Conservation (phyloP, 108 stramenopile species). For the Pseudonitzschia multistriata region DNA sequence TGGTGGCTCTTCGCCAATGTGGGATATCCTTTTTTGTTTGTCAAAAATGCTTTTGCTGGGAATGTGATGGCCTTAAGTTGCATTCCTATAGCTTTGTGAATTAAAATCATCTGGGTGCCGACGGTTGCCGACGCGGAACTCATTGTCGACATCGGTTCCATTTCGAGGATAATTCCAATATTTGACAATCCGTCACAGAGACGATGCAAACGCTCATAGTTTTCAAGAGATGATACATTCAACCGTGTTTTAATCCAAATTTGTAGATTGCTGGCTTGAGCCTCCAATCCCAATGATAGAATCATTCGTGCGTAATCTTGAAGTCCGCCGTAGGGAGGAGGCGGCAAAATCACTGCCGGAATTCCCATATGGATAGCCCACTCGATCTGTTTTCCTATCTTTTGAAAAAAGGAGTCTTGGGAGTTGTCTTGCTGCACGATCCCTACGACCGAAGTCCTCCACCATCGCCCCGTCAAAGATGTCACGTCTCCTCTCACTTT, state of each 20-base stretch:
- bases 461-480: slow-evolving; percentile 33
- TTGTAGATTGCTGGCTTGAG: slow-evolving; percentile 60
- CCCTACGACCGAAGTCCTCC: slow-evolving; percentile 48
- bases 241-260: slow-evolving; percentile 72
- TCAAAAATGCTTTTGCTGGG: slow-evolving; percentile 75
- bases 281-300: slow-evolving; percentile 40
- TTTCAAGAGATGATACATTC: slow-evolving; percentile 32
- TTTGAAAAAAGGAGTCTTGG: slow-evolving; percentile 5
- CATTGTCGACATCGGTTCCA: slow-evolving; percentile 39
- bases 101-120: slow-evolving; percentile 28
- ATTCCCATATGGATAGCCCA: slow-evolving; percentile 93
- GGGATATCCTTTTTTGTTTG: slow-evolving; percentile 92
- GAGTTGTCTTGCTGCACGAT: slow-evolving; percentile 10
- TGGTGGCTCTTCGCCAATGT: slow-evolving; percentile 84
- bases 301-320: slow-evolving; percentile 59
- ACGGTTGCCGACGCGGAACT: slow-evolving; percentile 35
- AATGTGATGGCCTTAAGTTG: slow-evolving; percentile 73
- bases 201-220: slow-evolving; percentile 60
- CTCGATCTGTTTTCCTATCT: slow-evolving; percentile 44
- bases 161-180: slow-evolving; percentile 48
- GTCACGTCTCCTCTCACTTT: slow-evolving; percentile 40
- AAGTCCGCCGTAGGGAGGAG: slow-evolving; percentile 35
- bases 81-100: slow-evolving; percentile 80
- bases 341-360: slow-evolving; percentile 86
- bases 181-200: slow-evolving; percentile 68